Evolutionary conservation across 1,284 basidiomycete species (phyloP).

Genomic region (Tremellales sp.): DNA sequence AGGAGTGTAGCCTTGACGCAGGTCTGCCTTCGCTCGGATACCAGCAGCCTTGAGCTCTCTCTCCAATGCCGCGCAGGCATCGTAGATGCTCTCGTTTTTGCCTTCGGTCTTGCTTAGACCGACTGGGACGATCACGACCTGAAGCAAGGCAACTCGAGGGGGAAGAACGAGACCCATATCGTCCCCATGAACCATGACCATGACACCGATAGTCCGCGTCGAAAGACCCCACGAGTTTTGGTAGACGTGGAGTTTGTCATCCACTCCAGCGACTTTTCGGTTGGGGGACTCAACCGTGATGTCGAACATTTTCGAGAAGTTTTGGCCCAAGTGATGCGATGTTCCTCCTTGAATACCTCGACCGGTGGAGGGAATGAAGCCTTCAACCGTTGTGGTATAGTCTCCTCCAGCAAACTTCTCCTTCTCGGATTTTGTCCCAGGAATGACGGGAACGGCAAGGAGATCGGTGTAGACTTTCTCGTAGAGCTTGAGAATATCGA

Average conservation of each 20-base stretch:
- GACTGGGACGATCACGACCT: constrained; percentile 89
- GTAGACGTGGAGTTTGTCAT: constrained; percentile 65
- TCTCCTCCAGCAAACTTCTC: constrained; percentile 98
- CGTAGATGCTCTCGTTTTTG: constrained; percentile 66
- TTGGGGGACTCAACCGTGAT: constrained; percentile 94
- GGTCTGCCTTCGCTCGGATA: constrained; percentile 82
- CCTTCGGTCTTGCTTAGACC: constrained; percentile 63
- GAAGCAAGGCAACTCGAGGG: constrained; percentile 86
- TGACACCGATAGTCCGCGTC: constrained; percentile 94
- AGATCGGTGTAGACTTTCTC: constrained; percentile 94
- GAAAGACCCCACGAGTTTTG: constrained; percentile 99
- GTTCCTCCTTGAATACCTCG: constrained; percentile 98
- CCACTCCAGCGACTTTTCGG: constrained; percentile 58
- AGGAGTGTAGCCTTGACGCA: constrained; percentile 92
- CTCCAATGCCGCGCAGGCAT: constrained; percentile 71
- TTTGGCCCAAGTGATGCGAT: constrained; percentile 96
- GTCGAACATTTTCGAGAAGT: constrained; percentile 99
- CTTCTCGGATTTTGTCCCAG: constrained; percentile 96
- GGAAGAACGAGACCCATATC: constrained; percentile 96
- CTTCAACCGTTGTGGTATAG: constrained; percentile 98
- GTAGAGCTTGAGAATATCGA: constrained; percentile 93
- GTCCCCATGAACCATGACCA: constrained; percentile 99
- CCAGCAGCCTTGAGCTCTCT: constrained; percentile 66
- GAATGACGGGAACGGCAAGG: constrained; percentile 94
- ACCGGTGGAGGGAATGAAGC: constrained; percentile 95